phyloP scores from a whole-genome alignment of 768 basidiomycete species.

The Cystofilobasidium ferigula region DNA sequence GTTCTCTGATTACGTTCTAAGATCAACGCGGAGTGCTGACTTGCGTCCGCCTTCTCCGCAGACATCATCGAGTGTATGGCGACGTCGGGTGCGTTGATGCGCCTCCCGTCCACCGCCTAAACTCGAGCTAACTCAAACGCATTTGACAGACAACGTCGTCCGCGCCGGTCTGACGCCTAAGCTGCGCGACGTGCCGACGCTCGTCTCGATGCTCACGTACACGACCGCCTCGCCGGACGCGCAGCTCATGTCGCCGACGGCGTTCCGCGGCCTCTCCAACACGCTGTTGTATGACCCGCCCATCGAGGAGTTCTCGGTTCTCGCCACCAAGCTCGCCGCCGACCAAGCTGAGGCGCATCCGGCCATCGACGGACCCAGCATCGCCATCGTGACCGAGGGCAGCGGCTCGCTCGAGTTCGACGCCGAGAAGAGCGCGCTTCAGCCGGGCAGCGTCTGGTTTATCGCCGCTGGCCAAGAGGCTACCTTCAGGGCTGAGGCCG shows the following conservation, averaged over 20 bases:
- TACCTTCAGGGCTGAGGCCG: conserved; percentile 40
- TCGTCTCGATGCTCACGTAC: conserved; percentile 79
- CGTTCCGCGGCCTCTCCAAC: conserved; percentile 38
- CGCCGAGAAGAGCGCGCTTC: conserved; percentile 31
- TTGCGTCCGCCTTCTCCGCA: conserved; percentile 33
- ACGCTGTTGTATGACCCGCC: conserved; percentile 72
- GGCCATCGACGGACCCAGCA: conserved; percentile 68
- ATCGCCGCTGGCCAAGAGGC: conserved; percentile 61
- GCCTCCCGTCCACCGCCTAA: background rate
- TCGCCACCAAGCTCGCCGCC: conserved; percentile 48
- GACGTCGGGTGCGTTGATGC: conserved; percentile 50
- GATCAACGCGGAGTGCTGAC: background rate
- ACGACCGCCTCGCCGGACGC: conserved; percentile 53
- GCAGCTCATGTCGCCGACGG: conserved; percentile 57
- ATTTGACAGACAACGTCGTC: conserved; percentile 72
- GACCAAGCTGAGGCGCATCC: conserved; percentile 48
- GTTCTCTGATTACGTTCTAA: conserved; percentile 28
- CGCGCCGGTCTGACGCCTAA: conserved; percentile 97
- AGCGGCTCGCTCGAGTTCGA: conserved; percentile 40
- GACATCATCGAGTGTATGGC: conserved; percentile 99
- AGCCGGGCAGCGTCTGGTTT: conserved; percentile 69
- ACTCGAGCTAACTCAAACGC: background rate
- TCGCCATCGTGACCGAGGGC: conserved; percentile 66
- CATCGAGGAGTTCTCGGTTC: conserved; percentile 82
- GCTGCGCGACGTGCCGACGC: conserved; percentile 81